Evolutionary conservation across 2,329 filamentous ascomycete species (phyloP), one percentile per base, ranked within the genome.

Genomic region (Aspergillus uvarum): DNA sequence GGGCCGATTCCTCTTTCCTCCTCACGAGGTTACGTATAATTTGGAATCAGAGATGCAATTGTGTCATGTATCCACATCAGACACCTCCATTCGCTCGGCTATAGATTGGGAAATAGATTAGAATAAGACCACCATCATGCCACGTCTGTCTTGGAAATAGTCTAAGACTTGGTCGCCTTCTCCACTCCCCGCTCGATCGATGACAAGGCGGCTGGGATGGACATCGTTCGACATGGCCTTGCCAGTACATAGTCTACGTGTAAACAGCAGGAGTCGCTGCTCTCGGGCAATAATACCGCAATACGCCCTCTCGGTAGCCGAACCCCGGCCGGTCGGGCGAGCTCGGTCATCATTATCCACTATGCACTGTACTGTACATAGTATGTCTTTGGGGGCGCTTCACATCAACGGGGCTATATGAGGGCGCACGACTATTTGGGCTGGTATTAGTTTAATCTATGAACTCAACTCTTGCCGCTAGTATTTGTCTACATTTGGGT

Each of bases 121-220:
- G 26, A 29, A 19, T n/a, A 44, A 16, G 26, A 55, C 31, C 53
- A 35, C 59, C 48, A 54, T 61, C 59, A 58, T 61, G 59, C 59
- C 59, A 61, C 59, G 47, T 59, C 58, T 22, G 24, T 47, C 54
- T 58, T 47, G 51, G 21, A 26, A 38, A 38, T 7, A 22, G 22
- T 22, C 22, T 35, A 35, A 35, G 32, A 35, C 32, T 35, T 16
- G 50, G 56, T 47, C 32, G 32, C 11, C 12, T 35, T 16, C 38
- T 14, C 14, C 38, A 44, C 38, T 44, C 7, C 16, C 38, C 38
- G 16, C n/a, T 19, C 38, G 38, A 44, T 10, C 6, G 38, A 44
- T 42, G 16, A 42, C 19, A 42, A n/a, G 38, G 26, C 14, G 32
- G 14, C 14, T 35, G 32, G 32, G 32, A 35, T 16, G 14, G 32